Evolutionary conservation across 2,329 filamentous ascomycete species (phyloP).

Genomic region (Pseudocercospora crystallina): DNA sequence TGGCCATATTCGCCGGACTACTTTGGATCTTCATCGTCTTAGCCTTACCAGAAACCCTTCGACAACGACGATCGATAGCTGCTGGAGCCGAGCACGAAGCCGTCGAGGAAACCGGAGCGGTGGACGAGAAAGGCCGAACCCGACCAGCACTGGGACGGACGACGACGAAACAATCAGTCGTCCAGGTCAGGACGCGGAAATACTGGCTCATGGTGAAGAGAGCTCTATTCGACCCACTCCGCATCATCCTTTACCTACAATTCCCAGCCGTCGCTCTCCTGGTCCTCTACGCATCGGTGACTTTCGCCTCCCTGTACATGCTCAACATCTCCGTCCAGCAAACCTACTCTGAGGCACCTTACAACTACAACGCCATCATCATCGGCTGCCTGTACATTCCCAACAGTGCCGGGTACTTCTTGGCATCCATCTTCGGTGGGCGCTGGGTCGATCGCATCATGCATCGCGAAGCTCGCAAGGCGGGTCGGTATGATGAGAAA

Average conservation of each 20-base stretch:
- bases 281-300: slow-evolving; percentile 71
- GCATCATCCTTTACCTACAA: slow-evolving; percentile 68
- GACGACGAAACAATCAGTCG: slow-evolving; percentile 61
- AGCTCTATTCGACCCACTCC: slow-evolving; percentile 69
- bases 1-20: slow-evolving; percentile 66
- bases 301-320: slow-evolving; percentile 73
- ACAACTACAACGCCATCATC: slow-evolving; percentile 66
- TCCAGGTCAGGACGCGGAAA: slow-evolving; percentile 57
- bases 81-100: slow-evolving; percentile 31
- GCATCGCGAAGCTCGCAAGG: slow-evolving; percentile 69
- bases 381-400: slow-evolving; percentile 78
- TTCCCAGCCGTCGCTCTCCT: slow-evolving; percentile 73
- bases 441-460: slow-evolving; percentile 80
- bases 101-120: slow-evolving; percentile 26
- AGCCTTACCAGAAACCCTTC: slow-evolving; percentile 64
- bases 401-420: slow-evolving; percentile 69
- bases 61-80: slow-evolving; percentile 31
- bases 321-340: slow-evolving; percentile 75
- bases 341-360: slow-evolving; percentile 66
- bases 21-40: slow-evolving; percentile 59
- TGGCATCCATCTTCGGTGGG: slow-evolving; percentile 68
- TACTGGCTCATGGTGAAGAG: slow-evolving; percentile 57
- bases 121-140: slow-evolving; percentile 24
- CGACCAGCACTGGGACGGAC: slow-evolving; percentile 45
- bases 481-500: slow-evolving; percentile 65